These are phyloP conservation scores for Phytophthora palmivora DNA, from an alignment of 352 stramenopile species.

Conservation along the genomic window DNA sequence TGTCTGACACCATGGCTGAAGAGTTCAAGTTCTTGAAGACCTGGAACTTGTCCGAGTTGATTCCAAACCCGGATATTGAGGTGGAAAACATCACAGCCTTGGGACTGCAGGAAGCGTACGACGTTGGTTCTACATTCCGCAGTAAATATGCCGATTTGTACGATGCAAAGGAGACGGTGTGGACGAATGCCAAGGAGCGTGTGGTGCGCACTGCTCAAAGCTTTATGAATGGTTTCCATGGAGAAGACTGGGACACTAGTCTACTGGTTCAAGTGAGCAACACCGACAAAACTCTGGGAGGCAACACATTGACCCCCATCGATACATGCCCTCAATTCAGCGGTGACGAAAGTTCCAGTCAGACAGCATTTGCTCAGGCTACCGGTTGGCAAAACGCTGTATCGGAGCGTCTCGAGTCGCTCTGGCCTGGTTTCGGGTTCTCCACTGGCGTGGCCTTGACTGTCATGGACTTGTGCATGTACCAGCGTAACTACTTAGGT, in stretches of 20 bases:
- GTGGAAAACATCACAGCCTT: conserved; percentile 68
- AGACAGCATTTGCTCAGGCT: conserved; percentile 36
- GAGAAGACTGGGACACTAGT: conserved; percentile 27
- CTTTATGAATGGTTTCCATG: conserved; percentile 63
- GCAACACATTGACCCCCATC: conserved; percentile 62
- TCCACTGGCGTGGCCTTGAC: conserved; percentile 41
- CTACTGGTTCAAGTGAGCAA: conserved; percentile 48
- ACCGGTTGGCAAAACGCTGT: conserved; percentile 37
- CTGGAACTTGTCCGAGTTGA: conserved; percentile 52
- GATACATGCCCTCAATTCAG: conserved; percentile 57
- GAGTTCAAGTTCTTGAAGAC: conserved; percentile 54
- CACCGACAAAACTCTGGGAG: conserved; percentile 46
- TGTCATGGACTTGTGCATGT: conserved; percentile 69
- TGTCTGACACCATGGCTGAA: conserved; percentile 35
- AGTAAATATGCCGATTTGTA: conserved; percentile 53
- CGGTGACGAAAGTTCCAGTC: conserved; percentile 32
- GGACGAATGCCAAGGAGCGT: conserved; percentile 58
- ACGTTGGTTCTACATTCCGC: conserved; percentile 46
- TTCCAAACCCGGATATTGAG: conserved; percentile 37
- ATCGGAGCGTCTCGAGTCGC: conserved; percentile 39
- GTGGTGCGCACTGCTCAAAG: conserved; percentile 57
- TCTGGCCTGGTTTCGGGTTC: conserved; percentile 52
- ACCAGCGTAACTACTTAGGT: conserved; percentile 56
- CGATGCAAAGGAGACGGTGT: conserved; percentile 49
- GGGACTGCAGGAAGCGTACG: conserved; percentile 50